Conservation (phyloP, 2,329 filamentous ascomycete genomes). For the Cytospora mali region DNA sequence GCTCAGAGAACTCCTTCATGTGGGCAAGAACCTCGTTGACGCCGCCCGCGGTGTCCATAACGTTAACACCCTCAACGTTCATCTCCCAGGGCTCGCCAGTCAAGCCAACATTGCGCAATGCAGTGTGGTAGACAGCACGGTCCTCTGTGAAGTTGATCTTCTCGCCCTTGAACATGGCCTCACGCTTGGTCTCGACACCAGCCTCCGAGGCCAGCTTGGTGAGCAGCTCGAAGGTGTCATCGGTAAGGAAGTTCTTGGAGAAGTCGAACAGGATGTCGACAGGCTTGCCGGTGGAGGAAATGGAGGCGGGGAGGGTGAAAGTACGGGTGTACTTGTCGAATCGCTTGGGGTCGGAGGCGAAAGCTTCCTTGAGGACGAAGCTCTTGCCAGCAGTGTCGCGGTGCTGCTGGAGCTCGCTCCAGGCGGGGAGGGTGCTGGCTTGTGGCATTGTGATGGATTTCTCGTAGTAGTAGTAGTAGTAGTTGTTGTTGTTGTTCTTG, state of each 20-base stretch:
- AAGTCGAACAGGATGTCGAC: conserved; percentile 96
- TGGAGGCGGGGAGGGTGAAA: conserved; percentile 77
- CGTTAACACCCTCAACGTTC: conserved; percentile 87
- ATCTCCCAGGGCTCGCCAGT: conserved; percentile 65
- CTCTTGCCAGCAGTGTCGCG: conserved; percentile 83
- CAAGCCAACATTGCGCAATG: conserved; percentile 79
- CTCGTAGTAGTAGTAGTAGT: too few species aligned
- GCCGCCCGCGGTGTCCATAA: conserved; percentile 85
- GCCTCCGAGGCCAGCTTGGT: conserved; percentile 91
- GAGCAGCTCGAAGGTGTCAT: conserved; percentile 86
- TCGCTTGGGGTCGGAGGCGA: conserved; percentile 82
- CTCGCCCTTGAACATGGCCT: conserved; percentile 96
- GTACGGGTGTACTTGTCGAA: conserved; percentile 89
- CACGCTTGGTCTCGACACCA: conserved; percentile 86
- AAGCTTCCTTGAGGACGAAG: conserved; percentile 92
- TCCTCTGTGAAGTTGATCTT: conserved; percentile 99
- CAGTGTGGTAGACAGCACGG: conserved; percentile 93
- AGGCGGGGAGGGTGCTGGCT: conserved; percentile 82
- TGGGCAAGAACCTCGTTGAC: conserved; percentile 91
- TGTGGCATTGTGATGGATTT: conserved; percentile 71
- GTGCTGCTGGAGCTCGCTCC: conserved; percentile 89
- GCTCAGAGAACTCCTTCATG: conserved; percentile 98
- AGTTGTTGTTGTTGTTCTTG: background rate
- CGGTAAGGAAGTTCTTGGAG: conserved; percentile 96
- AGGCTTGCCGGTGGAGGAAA: conserved; percentile 57